A percentile compares a stretch with the other conserved stretches of the same genome.
These are phyloP conservation scores for Debaryomyces nepalensis DNA, from an alignment of 1,139 yeast genomes.

Conservation along the genomic window DNA sequence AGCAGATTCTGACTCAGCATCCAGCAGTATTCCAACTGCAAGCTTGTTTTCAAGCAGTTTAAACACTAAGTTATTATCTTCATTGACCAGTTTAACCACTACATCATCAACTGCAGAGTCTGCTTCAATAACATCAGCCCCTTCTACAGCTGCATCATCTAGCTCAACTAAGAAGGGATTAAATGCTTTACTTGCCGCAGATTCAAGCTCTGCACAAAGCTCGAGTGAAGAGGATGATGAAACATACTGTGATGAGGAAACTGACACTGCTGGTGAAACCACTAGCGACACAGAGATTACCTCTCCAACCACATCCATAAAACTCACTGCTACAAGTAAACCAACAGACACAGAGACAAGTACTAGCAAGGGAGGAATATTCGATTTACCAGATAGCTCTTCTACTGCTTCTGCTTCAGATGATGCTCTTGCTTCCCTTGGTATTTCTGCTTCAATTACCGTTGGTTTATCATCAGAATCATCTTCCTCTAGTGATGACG, in stretches of 20 bases:
- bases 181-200: slow-evolving; percentile 1
- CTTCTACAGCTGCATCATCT: slow-evolving; percentile 3
- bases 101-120: slow-evolving; percentile 13
- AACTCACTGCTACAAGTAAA: slow-evolving; percentile 12
- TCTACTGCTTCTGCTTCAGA: too few species aligned
- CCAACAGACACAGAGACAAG: slow-evolving; percentile 1
- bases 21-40: slow-evolving; percentile 5
- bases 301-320: slow-evolving; percentile 6
- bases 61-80: background rate
- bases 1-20: slow-evolving; percentile 12
- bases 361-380: background rate
- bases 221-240: slow-evolving; percentile 5
- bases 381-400: too few species aligned
- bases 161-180: background rate
- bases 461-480: background rate
- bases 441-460: background rate
- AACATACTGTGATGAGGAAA: slow-evolving; percentile 9
- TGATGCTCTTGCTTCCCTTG: too few species aligned
- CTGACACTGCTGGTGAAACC: slow-evolving; percentile 4
- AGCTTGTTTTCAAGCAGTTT: background rate
- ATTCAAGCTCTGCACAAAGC: background rate
- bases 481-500: slow-evolving; percentile 1
- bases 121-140: slow-evolving; percentile 13
- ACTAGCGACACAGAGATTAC: background rate
- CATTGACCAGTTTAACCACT: slow-evolving; percentile 14